Evolutionary conservation across 1,284 basidiomycete genomes (phyloP), one percentile per base, ranked within the genome.

Genomic region (Sporisorium graminicola): DNA sequence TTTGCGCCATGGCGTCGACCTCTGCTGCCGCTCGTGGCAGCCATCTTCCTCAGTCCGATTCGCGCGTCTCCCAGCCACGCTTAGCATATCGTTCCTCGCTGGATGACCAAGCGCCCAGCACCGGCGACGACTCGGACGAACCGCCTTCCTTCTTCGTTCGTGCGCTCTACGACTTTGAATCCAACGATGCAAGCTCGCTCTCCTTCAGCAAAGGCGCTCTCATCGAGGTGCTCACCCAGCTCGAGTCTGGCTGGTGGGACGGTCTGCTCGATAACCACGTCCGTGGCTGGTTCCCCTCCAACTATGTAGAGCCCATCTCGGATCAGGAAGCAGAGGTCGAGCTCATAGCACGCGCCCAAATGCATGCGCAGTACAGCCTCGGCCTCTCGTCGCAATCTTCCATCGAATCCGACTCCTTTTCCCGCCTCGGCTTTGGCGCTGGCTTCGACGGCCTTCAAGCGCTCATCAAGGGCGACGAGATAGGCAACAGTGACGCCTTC

Each of bases 231-330:
- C 89, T 97, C 57, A 94, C 92, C 8, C 91, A 92, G 84, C 90
- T 98, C 59, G 93, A 94, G 53, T 93, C 92, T 5, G 96, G 96
- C 18, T 99, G 96, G 96, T 99, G 96, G 96, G 97, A 99, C 86
- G 96, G 97, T 9, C 88, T 98, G 69, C 88, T 98, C 35, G 91
- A 92, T 55, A 78, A 82, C 8, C 66, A 81, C 18, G 71, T 77
- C 9, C 74, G 96, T 57, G 96, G 96, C 50, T 98, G 96, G 96
- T 98, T 99, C 86, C 96, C 96, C 14, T 94, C 93, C 76, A 99
- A 98, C 88, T 98, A 96, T 87, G 94, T 98, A 50, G 88, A 89
- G 52, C 86, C 91, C 68, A 91, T 97, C 69, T 89, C 91, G 29
- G 92, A 94, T 74, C 90, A 92, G 74, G 93, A 95, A 83, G 84